A percentile compares a stretch with the other conserved stretches of the same genome.
Conservation (phyloP, 2,329 filamentous ascomycete species). For the Aureobasidium sp. region DNA sequence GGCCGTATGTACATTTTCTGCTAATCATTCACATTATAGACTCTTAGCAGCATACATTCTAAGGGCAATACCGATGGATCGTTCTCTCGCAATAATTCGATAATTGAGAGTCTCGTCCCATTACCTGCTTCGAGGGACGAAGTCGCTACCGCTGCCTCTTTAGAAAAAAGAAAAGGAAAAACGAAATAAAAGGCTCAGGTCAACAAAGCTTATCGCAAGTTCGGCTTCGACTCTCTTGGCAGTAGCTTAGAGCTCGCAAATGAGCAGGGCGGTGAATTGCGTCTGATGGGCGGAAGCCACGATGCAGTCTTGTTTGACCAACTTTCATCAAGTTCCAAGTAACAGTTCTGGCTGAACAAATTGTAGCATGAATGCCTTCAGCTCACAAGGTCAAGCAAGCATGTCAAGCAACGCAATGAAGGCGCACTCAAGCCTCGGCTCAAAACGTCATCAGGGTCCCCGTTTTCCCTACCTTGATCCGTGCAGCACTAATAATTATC, state of each 20-base stretch:
- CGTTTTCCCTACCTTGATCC: background rate
- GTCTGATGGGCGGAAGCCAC: background rate
- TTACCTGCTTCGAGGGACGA: too few relatives aligned
- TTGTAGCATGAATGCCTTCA: background rate
- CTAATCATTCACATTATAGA: too few relatives aligned
- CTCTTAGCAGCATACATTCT: too few relatives aligned
- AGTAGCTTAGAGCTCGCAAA: background rate
- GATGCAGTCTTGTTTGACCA: background rate
- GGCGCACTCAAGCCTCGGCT: background rate
- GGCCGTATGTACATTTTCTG: too few relatives aligned
- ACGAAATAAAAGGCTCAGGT: background rate
- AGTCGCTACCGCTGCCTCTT: too few relatives aligned
- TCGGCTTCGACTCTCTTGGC: background rate
- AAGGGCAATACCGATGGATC: too few relatives aligned
- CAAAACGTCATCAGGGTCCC: slow-evolving; percentile 8
- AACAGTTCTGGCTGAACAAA: background rate
- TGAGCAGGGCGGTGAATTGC: background rate
- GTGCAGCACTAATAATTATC: slow-evolving; percentile 4
- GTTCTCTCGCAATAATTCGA: too few relatives aligned
- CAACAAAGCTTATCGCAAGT: background rate
- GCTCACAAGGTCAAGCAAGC: background rate
- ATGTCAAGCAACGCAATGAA: background rate
- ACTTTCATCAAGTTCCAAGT: background rate
- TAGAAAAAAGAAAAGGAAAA: background rate
- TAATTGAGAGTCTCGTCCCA: too few relatives aligned